These are phyloP conservation scores for Serendipita sp. DNA, from an alignment of 768 basidiomycete genomes.

Conservation along the genomic window DNA sequence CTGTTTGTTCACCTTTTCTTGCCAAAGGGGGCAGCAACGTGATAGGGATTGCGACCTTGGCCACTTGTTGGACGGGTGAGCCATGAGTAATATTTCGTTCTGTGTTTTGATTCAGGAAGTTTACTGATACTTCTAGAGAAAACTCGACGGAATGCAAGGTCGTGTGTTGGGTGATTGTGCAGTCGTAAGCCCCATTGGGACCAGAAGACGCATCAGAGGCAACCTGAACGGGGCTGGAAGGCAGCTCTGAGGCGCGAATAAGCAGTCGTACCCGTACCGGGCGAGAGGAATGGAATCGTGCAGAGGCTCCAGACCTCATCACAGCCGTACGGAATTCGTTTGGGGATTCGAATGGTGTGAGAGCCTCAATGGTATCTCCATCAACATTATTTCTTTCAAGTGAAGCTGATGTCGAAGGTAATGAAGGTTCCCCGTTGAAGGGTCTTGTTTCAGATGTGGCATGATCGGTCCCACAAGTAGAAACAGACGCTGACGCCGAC, in stretches of 20 bases:
- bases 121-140: conserved; percentile 50
- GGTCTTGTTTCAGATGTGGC: neutral
- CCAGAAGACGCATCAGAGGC: conserved; percentile 34
- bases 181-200: conserved; percentile 21
- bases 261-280: conserved; percentile 67
- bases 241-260: conserved; percentile 31
- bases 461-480: neutral
- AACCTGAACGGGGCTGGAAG: conserved; percentile 23
- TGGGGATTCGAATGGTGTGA: conserved; percentile 23
- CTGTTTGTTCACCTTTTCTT: conserved; percentile 54
- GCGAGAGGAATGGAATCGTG: conserved; percentile 67
- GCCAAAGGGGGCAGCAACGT: conserved; percentile 58
- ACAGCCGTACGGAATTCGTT: conserved; percentile 39
- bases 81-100: conserved; percentile 27
- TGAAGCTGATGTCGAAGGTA: neutral
- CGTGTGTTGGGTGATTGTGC: conserved; percentile 61
- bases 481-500: conserved; percentile 30
- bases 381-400: neutral
- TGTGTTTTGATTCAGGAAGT: conserved; percentile 53
- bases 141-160: conserved; percentile 75
- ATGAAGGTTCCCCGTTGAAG: neutral
- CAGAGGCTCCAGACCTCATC: conserved; percentile 78
- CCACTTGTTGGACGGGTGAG: conserved; percentile 18
- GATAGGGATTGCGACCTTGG: conserved; percentile 50
- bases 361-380: conserved; percentile 8